Evolutionary conservation across 495 filamentous ascomycete genomes (phyloP), one percentile per base, ranked within the genome.

Genomic region (Aspergillus biplanus): DNA sequence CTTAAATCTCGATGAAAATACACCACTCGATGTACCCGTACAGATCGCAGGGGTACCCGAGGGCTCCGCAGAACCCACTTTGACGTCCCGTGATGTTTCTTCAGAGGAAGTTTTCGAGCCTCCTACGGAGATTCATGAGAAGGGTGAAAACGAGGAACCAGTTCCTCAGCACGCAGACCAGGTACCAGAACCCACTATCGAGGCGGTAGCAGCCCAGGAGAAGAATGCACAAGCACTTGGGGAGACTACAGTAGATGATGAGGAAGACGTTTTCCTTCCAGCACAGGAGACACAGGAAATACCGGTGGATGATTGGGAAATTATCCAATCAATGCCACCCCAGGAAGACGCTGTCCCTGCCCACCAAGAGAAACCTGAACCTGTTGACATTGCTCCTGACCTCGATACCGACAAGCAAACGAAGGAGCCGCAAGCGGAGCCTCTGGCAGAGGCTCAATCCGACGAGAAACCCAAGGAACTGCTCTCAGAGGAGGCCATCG

Each of bases 181-280:
- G 12, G 4, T 34, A 27, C 52, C 33, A 16, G 46, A 33, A 4
- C 7, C 52, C 31, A 61, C 39, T 34, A n/a, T 27, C 33, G 64
- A 65, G 6, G 21, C 21, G 21, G 42, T 34, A n/a, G 33, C 49
- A 13, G 47, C 35, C 9, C 54, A 44, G 16, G 61, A 70, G 6
- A 31, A 47, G 47, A 46, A 16, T 16, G 50, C 33, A 2, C 21
- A 27, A 27, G 21, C 21, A 27, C 21, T 27, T 27, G 21, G 21
- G 12, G 58, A 58, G 46, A 33, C 59, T n/a, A 61, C 52, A 33
- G 33, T 54, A 7, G n/a, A 53, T 6, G 32, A 35, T 7, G 60
- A 58, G 33, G 33, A 4, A 8, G 53, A 35, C 9, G 54, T 6
- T 12, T 9, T 16, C n/a, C 13, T 18, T 18, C 57, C 16, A 33